Conservation (phyloP, 768 basidiomycete species). For the Dioszegia crocea region DNA sequence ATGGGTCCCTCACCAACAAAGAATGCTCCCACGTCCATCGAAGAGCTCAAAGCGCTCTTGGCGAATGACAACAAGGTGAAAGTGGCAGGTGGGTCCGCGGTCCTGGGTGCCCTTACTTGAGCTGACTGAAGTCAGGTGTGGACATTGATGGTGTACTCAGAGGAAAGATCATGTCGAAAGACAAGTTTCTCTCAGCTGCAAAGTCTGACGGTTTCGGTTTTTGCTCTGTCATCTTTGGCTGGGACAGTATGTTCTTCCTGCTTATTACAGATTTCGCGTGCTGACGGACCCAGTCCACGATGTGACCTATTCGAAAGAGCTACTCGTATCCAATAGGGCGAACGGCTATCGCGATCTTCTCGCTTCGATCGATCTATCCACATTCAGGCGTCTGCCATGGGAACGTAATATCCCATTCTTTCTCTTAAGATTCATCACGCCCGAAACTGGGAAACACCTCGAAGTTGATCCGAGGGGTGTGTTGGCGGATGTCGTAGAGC, state of each 20-base stretch:
- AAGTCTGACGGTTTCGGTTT: conserved; percentile 78
- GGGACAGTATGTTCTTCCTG: conserved; percentile 32
- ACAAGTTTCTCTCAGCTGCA: conserved; percentile 80
- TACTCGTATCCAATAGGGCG: conserved; percentile 80
- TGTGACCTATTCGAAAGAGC: conserved; percentile 72
- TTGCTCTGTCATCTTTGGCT: conserved; percentile 76
- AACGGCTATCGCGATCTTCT: conserved; percentile 90
- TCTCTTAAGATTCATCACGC: conserved; percentile 82
- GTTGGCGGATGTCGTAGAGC: conserved; percentile 59
- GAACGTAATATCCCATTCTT: conserved; percentile 90
- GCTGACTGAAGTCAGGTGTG: conserved; percentile 34
- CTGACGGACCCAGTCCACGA: conserved; percentile 88
- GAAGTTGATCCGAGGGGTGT: conserved; percentile 82
- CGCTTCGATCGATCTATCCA: conserved; percentile 79
- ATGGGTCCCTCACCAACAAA: conserved; percentile 40
- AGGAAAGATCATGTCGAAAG: conserved; percentile 90
- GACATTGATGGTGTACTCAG: conserved; percentile 84
- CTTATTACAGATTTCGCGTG: too few relatives aligned
- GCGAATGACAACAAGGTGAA: conserved; percentile 75
- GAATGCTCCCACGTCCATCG: conserved; percentile 56
- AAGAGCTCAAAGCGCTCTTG: conserved; percentile 60
- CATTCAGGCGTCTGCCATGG: conserved; percentile 85
- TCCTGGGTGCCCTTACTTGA: neutral
- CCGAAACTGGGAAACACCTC: conserved; percentile 74
- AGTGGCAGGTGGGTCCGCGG: conserved; percentile 69